phyloP scores from a whole-genome alignment of 805 yeast genomes.

The Tetrapisispora taiwanensis region DNA sequence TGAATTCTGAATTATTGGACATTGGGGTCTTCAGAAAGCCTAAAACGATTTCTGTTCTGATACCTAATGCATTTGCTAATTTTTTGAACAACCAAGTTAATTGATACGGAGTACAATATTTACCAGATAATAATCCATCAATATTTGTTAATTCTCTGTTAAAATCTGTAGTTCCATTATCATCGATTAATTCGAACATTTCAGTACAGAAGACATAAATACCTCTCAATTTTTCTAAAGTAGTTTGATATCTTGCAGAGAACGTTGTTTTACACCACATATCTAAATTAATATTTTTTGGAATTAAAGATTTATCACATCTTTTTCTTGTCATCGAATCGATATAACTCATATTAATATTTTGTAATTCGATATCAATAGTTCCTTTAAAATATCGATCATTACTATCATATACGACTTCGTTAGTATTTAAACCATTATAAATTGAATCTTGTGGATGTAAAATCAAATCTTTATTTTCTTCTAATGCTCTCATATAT shows the following conservation, averaged over 20 bases:
- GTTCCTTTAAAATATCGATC: conserved; percentile 12
- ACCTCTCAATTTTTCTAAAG: conserved; percentile 55
- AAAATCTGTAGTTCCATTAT: conserved; percentile 30
- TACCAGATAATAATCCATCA: conserved; percentile 33
- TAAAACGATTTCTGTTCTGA: conserved; percentile 64
- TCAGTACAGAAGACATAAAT: conserved; percentile 52
- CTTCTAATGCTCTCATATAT: conserved; percentile 50
- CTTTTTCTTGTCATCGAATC: conserved; percentile 34
- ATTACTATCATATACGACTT: conserved; percentile 27
- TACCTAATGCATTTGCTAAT: conserved; percentile 57
- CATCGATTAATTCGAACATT: conserved; percentile 40
- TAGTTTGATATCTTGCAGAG: conserved; percentile 41
- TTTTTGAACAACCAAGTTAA: conserved; percentile 66
- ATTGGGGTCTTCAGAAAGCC: conserved; percentile 82
- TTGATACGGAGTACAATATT: conserved; percentile 59
- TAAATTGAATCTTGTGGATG: conserved; percentile 48
- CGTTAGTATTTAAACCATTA: conserved; percentile 40
- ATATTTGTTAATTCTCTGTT: conserved; percentile 32
- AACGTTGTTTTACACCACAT: conserved; percentile 45
- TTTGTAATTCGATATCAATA: conserved; percentile 25
- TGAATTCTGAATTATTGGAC: conserved; percentile 35
- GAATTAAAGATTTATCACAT: conserved; percentile 27
- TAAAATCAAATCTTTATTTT: conserved; percentile 49
- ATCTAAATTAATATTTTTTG: conserved; percentile 36
- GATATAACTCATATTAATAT: conserved; percentile 32